phyloP scores from a whole-genome alignment of 148 eudicot genomes.

The Rhododendron henanense region DNA sequence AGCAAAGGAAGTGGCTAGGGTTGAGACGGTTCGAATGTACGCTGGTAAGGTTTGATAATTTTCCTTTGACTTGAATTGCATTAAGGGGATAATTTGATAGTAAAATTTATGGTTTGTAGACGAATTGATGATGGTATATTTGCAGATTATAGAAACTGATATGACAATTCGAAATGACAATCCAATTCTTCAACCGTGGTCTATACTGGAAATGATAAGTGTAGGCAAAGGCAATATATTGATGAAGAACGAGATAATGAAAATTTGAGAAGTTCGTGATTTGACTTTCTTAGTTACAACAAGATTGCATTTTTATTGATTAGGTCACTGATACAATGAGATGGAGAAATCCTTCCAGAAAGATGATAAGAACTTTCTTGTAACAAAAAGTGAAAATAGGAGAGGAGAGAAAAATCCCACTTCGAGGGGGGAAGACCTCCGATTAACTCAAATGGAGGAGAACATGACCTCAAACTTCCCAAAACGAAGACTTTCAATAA shows the following conservation, averaged over 20 bases:
- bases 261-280: not conserved
- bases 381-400: not conserved
- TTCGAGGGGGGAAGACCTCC: not conserved
- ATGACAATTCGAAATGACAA: not conserved
- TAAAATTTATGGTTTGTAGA: not conserved
- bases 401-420: not conserved
- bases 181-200: not conserved
- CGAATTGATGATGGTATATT: not conserved
- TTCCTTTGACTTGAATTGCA: conserved; percentile 5
- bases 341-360: not conserved
- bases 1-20: conserved; percentile 93
- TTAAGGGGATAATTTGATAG: not conserved
- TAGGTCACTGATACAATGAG: not conserved
- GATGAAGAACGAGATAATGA: not conserved
- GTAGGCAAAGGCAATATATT: not conserved
- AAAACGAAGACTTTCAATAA: not conserved
- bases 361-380: not conserved
- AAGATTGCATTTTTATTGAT: not conserved
- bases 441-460: not conserved
- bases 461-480: not conserved
- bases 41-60: conserved; percentile 52
- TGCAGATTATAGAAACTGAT: not conserved
- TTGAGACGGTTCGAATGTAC: conserved; percentile 71
- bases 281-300: not conserved
- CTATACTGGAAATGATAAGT: not conserved